Evolutionary conservation across 2,329 filamentous ascomycete species (phyloP).

Genomic region (Ambrosiella beaveri): DNA sequence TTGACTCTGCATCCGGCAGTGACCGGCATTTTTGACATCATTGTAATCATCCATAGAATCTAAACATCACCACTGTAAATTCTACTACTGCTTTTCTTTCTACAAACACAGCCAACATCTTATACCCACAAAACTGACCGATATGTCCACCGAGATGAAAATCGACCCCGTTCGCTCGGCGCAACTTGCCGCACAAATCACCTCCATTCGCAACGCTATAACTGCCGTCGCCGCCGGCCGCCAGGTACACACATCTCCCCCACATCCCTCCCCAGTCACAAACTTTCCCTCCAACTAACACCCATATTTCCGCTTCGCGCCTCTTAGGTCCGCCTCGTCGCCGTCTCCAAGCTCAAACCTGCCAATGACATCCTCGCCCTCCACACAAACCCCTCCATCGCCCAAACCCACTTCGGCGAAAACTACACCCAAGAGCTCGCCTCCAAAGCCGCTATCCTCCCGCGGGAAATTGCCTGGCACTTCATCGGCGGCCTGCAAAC

Average conservation of each 20-base stretch:
- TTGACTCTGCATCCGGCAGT: too few species aligned
- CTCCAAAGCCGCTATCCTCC: conserved; percentile 70
- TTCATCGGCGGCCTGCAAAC: conserved; percentile 92
- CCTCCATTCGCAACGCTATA: conserved; percentile 41
- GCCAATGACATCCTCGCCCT: conserved; percentile 78
- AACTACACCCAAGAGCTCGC: conserved; percentile 86
- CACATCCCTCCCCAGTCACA: not conserved
- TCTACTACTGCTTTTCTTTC: not conserved
- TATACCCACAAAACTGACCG: not conserved
- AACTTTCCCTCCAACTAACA: not conserved
- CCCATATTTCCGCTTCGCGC: not conserved
- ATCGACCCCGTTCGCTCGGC: conserved; percentile 44
- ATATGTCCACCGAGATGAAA: conserved; percentile 29
- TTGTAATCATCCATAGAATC: too few species aligned
- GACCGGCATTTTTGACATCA: too few species aligned
- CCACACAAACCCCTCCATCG: conserved; percentile 36
- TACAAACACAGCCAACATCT: not conserved
- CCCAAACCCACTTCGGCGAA: conserved; percentile 75
- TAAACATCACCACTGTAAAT: too few species aligned
- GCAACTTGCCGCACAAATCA: conserved; percentile 44
- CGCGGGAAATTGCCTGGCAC: conserved; percentile 69
- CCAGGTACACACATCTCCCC: conserved; percentile 27
- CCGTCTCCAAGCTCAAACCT: conserved; percentile 92
- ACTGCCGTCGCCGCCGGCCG: conserved; percentile 33
- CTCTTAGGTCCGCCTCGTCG: conserved; percentile 61